Evolutionary conservation across 305 asterid genomes (phyloP).

Genomic region (Fraxinus sp.): DNA sequence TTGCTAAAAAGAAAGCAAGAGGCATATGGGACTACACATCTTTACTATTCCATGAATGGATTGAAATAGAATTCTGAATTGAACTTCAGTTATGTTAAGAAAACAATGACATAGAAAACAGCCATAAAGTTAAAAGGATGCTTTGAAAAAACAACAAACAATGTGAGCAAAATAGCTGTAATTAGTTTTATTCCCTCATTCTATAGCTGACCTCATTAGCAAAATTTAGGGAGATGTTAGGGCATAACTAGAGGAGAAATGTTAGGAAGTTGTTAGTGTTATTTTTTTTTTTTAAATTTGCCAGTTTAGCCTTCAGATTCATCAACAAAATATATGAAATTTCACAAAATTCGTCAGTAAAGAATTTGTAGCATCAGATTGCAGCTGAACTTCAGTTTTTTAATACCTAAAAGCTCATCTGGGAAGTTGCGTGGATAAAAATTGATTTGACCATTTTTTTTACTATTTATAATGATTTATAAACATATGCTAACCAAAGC

Average conservation of each 20-base stretch:
- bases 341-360: not conserved
- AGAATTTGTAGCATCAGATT: not conserved
- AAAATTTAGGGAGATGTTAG: not conserved
- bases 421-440: not conserved
- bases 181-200: not conserved
- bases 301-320: not conserved
- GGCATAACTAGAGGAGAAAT: not conserved
- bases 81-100: not conserved
- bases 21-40: not conserved
- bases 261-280: not conserved
- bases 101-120: not conserved
- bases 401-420: not conserved
- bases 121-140: not conserved
- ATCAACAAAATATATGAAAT: not conserved
- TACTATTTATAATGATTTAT: not conserved
- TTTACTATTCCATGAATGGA: not conserved
- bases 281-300: not conserved
- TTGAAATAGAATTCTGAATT: not conserved
- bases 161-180: not conserved
- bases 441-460: not conserved
- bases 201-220: not conserved
- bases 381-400: constrained; percentile 7
- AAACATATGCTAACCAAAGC: not conserved
- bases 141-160: not conserved
- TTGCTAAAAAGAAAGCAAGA: not conserved